A percentile compares a stretch with the other conserved stretches of the same genome.
Conservation (phyloP, 1,284 basidiomycete genomes). For the Lignosus rhinocerotis region DNA sequence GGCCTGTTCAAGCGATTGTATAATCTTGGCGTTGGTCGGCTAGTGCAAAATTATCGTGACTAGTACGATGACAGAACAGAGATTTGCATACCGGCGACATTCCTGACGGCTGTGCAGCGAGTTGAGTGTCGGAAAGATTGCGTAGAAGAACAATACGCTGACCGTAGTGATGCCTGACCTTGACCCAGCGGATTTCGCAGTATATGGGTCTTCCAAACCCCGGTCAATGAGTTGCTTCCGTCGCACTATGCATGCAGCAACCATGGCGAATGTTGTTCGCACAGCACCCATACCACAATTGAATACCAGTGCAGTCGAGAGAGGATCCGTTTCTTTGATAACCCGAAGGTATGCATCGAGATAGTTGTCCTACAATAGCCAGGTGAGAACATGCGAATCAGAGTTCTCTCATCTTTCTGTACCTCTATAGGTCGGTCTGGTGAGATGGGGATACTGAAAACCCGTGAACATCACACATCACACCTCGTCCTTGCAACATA, state of each 20-base stretch:
- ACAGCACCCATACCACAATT: slow-evolving; percentile 98
- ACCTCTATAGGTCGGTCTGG: slow-evolving; percentile 87
- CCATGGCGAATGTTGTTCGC: slow-evolving; percentile 97
- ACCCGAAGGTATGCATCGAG: slow-evolving; percentile 91
- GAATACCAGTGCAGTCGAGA: slow-evolving; percentile 85
- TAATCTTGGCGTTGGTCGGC: slow-evolving; percentile 57
- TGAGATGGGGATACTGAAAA: slow-evolving; percentile 85
- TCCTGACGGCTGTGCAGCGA: slow-evolving; percentile 15
- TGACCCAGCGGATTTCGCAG: slow-evolving; percentile 24
- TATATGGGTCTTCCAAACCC: slow-evolving; percentile 80
- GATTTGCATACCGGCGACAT: slow-evolving; percentile 7
- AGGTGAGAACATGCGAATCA: neutral
- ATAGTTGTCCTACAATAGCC: slow-evolving; percentile 74
- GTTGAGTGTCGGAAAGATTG: neutral
- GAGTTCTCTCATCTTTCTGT: slow-evolving; percentile 17
- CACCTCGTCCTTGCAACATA: slow-evolving; percentile 23
- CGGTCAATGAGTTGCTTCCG: slow-evolving; percentile 82
- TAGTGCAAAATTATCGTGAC: slow-evolving; percentile 23
- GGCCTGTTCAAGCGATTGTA: slow-evolving; percentile 72
- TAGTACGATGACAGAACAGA: neutral
- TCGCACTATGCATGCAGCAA: slow-evolving; percentile 87
- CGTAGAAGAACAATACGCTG: slow-evolving; percentile 17
- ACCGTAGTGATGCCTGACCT: slow-evolving; percentile 48
- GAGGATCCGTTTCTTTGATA: slow-evolving; percentile 81
- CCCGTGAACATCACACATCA: neutral